Evolutionary conservation across 352 stramenopile species (phyloP).

Genomic region (Phytopythium litorale): DNA sequence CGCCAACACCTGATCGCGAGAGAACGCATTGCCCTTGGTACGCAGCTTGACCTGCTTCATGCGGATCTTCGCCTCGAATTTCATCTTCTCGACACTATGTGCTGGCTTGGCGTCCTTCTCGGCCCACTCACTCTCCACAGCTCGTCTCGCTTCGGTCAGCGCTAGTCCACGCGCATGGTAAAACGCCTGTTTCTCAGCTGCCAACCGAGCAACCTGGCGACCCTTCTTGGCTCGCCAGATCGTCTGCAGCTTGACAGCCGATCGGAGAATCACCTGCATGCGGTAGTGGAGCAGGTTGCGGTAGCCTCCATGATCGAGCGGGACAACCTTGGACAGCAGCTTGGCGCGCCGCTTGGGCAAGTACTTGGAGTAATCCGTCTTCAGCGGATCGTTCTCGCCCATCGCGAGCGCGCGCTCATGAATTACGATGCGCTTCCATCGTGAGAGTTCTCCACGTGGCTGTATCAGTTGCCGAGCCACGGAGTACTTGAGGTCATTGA

Average conservation of each 20-base stretch:
- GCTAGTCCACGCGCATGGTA: conserved; percentile 82
- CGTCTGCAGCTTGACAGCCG: conserved; percentile 83
- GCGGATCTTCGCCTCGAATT: conserved; percentile 91
- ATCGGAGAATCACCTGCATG: conserved; percentile 57
- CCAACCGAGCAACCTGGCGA: conserved; percentile 56
- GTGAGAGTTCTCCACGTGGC: conserved; percentile 50
- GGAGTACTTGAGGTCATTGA: conserved; percentile 87
- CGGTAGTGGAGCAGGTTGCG: conserved; percentile 81
- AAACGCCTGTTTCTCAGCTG: conserved; percentile 87
- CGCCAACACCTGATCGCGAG: conserved; percentile 72
- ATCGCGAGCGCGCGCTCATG: conserved; percentile 88
- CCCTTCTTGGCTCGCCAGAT: conserved; percentile 74
- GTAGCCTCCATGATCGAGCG: conserved; percentile 86
- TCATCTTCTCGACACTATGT: conserved; percentile 88
- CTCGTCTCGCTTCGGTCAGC: conserved; percentile 49
- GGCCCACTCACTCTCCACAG: conserved; percentile 69
- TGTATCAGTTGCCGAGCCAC: conserved; percentile 50
- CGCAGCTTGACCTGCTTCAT: conserved; percentile 91
- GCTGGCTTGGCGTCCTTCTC: conserved; percentile 65
- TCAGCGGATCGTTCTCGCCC: conserved; percentile 90
- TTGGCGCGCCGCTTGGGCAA: conserved; percentile 63
- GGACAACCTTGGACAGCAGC: conserved; percentile 82
- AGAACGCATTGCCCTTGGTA: conserved; percentile 77
- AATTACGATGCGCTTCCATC: conserved; percentile 67
- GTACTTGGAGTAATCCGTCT: conserved; percentile 92